Evolutionary conservation across 345 rosid species (phyloP).

Genomic region (Citrus australasica): DNA sequence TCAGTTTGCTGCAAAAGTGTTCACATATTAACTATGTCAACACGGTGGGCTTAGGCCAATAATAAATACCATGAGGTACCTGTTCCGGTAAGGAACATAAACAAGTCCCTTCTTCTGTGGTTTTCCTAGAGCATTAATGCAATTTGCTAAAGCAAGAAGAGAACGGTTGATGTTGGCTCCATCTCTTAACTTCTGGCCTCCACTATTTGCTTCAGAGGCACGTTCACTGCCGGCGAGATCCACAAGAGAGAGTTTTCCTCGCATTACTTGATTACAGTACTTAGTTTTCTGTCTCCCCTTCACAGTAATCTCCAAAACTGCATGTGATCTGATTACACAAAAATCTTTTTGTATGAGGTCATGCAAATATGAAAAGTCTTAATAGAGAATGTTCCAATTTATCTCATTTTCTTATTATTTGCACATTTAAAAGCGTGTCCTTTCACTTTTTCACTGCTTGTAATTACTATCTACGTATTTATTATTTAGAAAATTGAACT

Average conservation of each 20-base stretch:
- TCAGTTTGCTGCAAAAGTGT: conserved; percentile 57
- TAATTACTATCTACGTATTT: neutral
- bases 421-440: neutral
- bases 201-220: conserved; percentile 89
- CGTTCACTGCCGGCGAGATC: conserved; percentile 99
- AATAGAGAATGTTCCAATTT: neutral
- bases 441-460: neutral
- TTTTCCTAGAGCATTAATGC: conserved; percentile 92
- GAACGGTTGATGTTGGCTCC: conserved; percentile 94
- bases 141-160: conserved; percentile 91
- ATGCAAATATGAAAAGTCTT: neutral
- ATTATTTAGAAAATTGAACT: neutral
- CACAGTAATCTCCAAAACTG: conserved; percentile 84
- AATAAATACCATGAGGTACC: conserved; percentile 36
- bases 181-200: conserved; percentile 91
- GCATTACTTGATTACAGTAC: conserved; percentile 68
- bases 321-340: conserved; percentile 67
- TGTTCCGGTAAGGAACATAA: conserved; percentile 94
- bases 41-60: neutral
- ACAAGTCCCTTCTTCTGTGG: conserved; percentile 97
- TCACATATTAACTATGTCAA: conserved; percentile 9
- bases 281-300: conserved; percentile 75
- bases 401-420: neutral
- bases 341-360: conserved; percentile 12
- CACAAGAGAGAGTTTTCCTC: conserved; percentile 94